Conservation (phyloP, 345 rosid genomes). For the Dimocarpus longan region DNA sequence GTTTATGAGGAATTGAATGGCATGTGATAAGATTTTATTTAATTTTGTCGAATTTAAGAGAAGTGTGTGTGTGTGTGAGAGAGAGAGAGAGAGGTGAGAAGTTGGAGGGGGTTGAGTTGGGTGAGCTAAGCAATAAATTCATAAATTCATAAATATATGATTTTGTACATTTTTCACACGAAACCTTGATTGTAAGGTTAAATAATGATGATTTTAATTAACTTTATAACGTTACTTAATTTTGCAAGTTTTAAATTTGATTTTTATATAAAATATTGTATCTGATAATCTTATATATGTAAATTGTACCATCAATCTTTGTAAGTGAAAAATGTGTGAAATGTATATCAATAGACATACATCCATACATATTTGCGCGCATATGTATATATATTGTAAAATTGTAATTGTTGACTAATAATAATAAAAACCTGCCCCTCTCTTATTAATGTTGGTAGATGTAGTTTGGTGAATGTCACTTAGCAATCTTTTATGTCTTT, state of each 20-base stretch:
- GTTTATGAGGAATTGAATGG: background rate
- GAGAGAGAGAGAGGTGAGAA: background rate
- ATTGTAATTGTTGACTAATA: too few species aligned
- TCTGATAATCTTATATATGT: too few species aligned
- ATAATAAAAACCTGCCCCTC: constrained; percentile 7
- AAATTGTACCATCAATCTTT: too few species aligned
- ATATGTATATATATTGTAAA: too few species aligned
- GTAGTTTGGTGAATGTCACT: background rate
- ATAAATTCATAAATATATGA: background rate
- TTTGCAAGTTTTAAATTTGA: too few species aligned
- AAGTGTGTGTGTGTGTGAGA: background rate
- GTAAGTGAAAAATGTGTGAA: too few species aligned
- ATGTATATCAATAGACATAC: too few species aligned
- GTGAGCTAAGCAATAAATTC: constrained; percentile 36
- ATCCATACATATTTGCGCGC: too few species aligned
- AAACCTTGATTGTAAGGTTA: background rate
- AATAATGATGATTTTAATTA: too few species aligned
- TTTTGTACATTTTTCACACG: too few species aligned
- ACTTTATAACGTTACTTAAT: too few species aligned
- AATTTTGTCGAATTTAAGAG: constrained; percentile 16
- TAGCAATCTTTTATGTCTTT: background rate
- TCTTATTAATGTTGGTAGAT: constrained; percentile 30
- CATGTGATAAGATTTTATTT: background rate
- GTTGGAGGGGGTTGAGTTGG: constrained; percentile 14
- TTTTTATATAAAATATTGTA: too few species aligned